Conservation (phyloP, 345 rosid species). For the Arabis hirsuta region DNA sequence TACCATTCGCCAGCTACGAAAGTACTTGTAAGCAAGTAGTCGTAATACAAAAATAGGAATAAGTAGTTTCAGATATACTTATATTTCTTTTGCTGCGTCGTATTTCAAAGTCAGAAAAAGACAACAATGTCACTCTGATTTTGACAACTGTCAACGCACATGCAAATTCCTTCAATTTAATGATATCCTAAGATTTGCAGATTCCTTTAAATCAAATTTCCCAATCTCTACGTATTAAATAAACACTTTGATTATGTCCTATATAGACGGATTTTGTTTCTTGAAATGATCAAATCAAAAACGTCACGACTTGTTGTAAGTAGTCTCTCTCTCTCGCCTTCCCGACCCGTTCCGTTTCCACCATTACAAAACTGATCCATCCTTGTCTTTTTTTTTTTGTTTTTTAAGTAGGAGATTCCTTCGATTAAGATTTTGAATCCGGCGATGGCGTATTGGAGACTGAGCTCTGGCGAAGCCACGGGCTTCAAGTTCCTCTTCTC, state of each 20-base stretch:
- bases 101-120: slow-evolving; percentile 1
- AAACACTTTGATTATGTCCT: too few species aligned
- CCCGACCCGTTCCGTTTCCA: too few species aligned
- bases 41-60: slow-evolving; percentile 4
- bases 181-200: not conserved
- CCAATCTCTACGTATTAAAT: not conserved
- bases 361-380: slow-evolving; percentile 21
- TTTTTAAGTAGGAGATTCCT: slow-evolving; percentile 15
- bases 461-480: slow-evolving; percentile 58
- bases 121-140: slow-evolving; percentile 3
- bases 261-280: not conserved
- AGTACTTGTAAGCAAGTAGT: not conserved
- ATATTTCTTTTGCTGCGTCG: not conserved
- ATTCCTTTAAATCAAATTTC: not conserved
- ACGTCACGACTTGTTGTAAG: too few species aligned
- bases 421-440: slow-evolving; percentile 2
- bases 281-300: too few species aligned
- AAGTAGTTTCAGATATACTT: not conserved
- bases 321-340: too few species aligned
- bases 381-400: not conserved
- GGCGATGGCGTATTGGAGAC: slow-evolving; percentile 56
- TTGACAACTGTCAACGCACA: slow-evolving; percentile 28
- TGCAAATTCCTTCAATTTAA: not conserved
- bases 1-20: too few species aligned
- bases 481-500: slow-evolving; percentile 68